These are phyloP conservation scores for Dittrichia graveolens DNA, from an alignment of 129 eudicot genomes.

Conservation along the genomic window DNA sequence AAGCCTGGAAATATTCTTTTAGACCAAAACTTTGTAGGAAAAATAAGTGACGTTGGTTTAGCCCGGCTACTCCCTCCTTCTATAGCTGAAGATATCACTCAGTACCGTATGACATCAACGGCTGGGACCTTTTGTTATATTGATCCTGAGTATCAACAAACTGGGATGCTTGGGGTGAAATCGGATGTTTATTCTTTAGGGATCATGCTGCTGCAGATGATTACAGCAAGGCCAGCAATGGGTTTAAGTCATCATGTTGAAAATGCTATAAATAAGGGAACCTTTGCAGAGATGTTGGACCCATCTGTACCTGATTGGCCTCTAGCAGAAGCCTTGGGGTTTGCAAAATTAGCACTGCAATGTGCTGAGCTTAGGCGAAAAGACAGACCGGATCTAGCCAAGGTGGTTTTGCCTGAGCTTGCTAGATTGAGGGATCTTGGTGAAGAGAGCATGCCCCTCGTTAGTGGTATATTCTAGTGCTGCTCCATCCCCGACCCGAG, in stretches of 20 bases:
- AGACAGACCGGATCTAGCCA: slow-evolving; percentile 76
- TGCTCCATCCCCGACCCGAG: too few species aligned
- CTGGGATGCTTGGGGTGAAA: slow-evolving; percentile 81
- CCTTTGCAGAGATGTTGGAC: slow-evolving; percentile 53
- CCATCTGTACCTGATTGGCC: slow-evolving; percentile 67
- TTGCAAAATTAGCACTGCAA: slow-evolving; percentile 57
- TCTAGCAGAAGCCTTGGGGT: slow-evolving; percentile 48
- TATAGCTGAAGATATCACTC: slow-evolving; percentile 60
- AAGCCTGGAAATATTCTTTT: slow-evolving; percentile 75
- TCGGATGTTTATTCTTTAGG: slow-evolving; percentile 77
- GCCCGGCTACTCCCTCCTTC: slow-evolving; percentile 72
- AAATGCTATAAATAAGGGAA: slow-evolving; percentile 45
- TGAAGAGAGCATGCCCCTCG: slow-evolving; percentile 42
- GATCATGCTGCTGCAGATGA: slow-evolving; percentile 55
- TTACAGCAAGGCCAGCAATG: slow-evolving; percentile 67
- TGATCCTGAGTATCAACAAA: slow-evolving; percentile 83
- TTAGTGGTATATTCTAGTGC: neutral
- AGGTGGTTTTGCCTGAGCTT: slow-evolving; percentile 63
- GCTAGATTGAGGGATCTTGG: slow-evolving; percentile 52
- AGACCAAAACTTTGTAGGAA: slow-evolving; percentile 66
- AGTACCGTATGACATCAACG: slow-evolving; percentile 68
- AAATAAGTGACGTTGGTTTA: slow-evolving; percentile 75
- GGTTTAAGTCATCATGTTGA: slow-evolving; percentile 54
- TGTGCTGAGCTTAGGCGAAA: slow-evolving; percentile 75
- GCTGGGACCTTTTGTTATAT: slow-evolving; percentile 79